These are phyloP conservation scores for Dicorynia guianensis DNA, from an alignment of 306 rosid species.

Conservation along the genomic window DNA sequence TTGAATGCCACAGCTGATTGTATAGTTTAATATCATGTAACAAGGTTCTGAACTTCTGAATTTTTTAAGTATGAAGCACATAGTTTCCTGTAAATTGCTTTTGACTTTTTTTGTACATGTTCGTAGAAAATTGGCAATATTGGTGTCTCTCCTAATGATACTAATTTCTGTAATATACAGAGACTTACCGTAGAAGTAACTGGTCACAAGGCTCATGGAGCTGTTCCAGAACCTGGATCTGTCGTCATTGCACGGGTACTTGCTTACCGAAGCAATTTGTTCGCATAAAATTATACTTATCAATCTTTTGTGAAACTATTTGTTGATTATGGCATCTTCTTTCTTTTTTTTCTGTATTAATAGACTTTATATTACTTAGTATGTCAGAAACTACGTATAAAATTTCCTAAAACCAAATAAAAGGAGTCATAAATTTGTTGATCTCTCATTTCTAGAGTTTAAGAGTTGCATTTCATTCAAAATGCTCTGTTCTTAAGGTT, in stretches of 20 bases:
- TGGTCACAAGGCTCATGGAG: constrained; percentile 90
- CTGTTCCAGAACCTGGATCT: constrained; percentile 86
- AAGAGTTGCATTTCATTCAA: background rate
- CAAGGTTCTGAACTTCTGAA: background rate
- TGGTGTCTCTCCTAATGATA: background rate
- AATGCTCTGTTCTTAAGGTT: background rate
- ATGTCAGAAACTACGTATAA: too few species aligned
- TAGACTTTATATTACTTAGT: too few species aligned
- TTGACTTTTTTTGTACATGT: background rate
- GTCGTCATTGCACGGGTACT: constrained; percentile 77
- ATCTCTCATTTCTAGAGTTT: background rate
- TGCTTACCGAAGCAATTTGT: background rate
- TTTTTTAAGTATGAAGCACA: background rate
- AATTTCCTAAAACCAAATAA: background rate
- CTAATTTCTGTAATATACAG: constrained; percentile 45
- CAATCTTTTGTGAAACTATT: background rate
- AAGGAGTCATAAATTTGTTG: background rate
- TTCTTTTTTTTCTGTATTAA: too few species aligned
- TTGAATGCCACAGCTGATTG: background rate
- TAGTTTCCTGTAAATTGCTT: background rate
- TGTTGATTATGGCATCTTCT: background rate
- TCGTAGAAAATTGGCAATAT: background rate
- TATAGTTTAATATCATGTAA: background rate
- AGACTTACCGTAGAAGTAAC: constrained; percentile 81
- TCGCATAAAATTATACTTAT: background rate